These are phyloP conservation scores for Candida neerlandica DNA, from an alignment of 1,139 yeast genomes.

Conservation along the genomic window DNA sequence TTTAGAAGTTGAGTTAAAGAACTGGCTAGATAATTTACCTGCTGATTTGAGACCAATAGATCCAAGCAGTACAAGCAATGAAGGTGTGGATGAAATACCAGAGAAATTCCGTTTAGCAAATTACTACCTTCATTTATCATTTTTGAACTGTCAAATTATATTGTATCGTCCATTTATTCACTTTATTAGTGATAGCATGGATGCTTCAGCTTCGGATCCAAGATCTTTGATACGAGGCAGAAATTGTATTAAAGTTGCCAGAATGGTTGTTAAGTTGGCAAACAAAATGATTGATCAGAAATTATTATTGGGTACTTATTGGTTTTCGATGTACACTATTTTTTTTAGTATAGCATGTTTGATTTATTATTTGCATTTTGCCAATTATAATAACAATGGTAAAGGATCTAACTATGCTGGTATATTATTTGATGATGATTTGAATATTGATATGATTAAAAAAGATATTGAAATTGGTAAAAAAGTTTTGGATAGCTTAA, in stretches of 20 bases:
- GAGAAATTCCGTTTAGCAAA: conserved; percentile 72
- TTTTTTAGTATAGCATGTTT: conserved; percentile 89
- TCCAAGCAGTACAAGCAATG: conserved; percentile 37
- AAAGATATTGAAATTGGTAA: conserved; percentile 83
- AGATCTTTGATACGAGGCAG: conserved; percentile 67
- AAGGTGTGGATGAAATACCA: conserved; percentile 39
- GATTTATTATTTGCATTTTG: conserved; percentile 81
- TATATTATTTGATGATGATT: conserved; percentile 57
- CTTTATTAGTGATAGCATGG: conserved; percentile 62
- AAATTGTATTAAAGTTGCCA: conserved; percentile 82
- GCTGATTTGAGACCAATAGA: conserved; percentile 73
- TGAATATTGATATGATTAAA: conserved; percentile 66
- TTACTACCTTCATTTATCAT: conserved; percentile 73
- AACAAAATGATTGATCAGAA: conserved; percentile 78
- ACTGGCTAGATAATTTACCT: conserved; percentile 78
- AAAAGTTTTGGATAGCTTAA: conserved; percentile 68
- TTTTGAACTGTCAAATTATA: conserved; percentile 81
- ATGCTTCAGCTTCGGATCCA: conserved; percentile 40
- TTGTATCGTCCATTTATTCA: conserved; percentile 91
- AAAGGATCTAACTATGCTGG: conserved; percentile 48
- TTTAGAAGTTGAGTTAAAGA: conserved; percentile 70
- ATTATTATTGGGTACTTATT: conserved; percentile 82
- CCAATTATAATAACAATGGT: conserved; percentile 33
- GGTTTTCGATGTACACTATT: conserved; percentile 93
- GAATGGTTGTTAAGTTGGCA: conserved; percentile 81